Base-by-base conservation (phyloP, 2,329 filamentous ascomycete species). In the Cytospora leucostoma region DNA sequence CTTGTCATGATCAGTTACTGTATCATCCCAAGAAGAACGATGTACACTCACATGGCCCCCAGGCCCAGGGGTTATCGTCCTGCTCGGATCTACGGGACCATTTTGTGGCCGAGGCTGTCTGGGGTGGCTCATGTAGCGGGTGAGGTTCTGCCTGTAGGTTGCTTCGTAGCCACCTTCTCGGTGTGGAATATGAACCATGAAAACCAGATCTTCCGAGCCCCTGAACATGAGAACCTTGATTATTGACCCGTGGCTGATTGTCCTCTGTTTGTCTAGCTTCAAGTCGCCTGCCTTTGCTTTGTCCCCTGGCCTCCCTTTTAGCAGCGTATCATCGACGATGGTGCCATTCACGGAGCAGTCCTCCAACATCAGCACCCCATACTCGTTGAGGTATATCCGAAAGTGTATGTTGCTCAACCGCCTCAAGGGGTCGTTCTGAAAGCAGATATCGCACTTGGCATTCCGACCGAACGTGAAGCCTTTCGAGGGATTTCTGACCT, bases 311-410 rank as follows among this genome's bases (percentile, higher is more conserved):
- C 78, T 76, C 27, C 72, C 70, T 56, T 76, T 79, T 69, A 99
- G 81, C 40, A 92, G 79, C 19, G 81, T 79, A 32, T 85, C 82
- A 75, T 98, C 93, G 62, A 98, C 92, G 65, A 92, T 81, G 4
- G 95, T 98, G 34, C 95, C 95, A 71, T 98, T 99, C n/a, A 93
- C 97, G 0, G 95, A 98, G 73, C 88, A 85, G 72, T 99, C 95
- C 74, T 97, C 89, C 13, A 98, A 80, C 92, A 99, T 97, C 67
- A 97, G 83, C 62, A 91, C 88, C 34, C 90, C 92, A 67, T 91
- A 86, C n/a, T 87, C 81, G 70, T 96, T 99, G 70, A 97, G 82
- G 72, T 90, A 97, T 66, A 99, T 96, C 59, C 92, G 89, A 74
- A 98, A 99, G 74, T 99, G 95, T n/a, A 90, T 83, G 73, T 98